Conservation (phyloP, 139 green algal species). For the Medakamo hakoo region DNA sequence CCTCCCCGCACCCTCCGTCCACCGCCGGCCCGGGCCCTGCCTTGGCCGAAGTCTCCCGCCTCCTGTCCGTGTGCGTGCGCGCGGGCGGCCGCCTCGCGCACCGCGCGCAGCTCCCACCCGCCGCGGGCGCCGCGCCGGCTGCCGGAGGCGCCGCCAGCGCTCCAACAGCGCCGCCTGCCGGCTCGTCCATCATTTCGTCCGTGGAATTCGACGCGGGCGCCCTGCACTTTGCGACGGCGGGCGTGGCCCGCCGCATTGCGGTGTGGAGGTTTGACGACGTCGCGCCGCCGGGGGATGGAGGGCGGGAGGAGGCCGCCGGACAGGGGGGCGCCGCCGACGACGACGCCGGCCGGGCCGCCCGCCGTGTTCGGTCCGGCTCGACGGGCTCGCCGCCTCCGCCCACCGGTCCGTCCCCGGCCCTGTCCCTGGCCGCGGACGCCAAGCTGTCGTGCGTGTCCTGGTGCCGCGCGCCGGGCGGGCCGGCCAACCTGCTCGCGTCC, state of each 20-base stretch:
- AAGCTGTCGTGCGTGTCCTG: conserved; percentile 74
- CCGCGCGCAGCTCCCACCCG: background rate
- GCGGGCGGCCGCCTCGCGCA: conserved; percentile 25
- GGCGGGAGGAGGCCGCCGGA: background rate
- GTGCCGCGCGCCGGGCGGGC: conserved; percentile 31
- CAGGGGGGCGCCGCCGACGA: background rate
- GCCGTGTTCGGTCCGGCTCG: conserved; percentile 18
- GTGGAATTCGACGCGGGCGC: conserved; percentile 48
- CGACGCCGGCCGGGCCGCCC: conserved; percentile 4
- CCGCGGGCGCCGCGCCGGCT: conserved; percentile 14
- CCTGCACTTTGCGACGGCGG: conserved; percentile 40
- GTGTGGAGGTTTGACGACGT: background rate
- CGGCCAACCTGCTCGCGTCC: conserved; percentile 29
- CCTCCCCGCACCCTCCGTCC: too few relatives aligned
- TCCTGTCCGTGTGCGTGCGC: conserved; percentile 37
- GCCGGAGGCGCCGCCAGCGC: conserved; percentile 23
- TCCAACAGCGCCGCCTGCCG: conserved; percentile 6
- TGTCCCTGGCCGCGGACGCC: conserved; percentile 54
- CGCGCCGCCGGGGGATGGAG: too few relatives aligned
- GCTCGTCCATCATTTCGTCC: conserved; percentile 37
- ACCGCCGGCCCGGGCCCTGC: background rate
- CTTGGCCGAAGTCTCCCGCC: conserved; percentile 22
- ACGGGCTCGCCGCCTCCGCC: background rate
- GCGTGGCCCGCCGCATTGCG: conserved; percentile 46
- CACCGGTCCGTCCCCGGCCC: conserved; percentile 24